A percentile compares a stretch with the other conserved stretches of the same genome.
Evolutionary conservation across 1,139 yeast species (phyloP).

Genomic region (Diutina mesorugosa): DNA sequence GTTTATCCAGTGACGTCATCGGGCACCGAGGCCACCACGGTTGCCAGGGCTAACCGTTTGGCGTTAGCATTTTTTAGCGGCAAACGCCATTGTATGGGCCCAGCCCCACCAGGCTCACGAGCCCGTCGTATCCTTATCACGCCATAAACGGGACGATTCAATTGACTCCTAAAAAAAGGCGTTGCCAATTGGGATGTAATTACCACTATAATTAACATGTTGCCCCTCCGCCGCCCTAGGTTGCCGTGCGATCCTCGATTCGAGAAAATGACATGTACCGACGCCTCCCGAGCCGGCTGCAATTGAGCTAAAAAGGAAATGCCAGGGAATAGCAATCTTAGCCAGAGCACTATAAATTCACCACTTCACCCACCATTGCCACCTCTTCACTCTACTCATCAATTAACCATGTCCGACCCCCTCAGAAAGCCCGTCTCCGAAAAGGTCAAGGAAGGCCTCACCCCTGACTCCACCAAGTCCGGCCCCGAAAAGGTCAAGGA

Average conservation of each 20-base stretch:
- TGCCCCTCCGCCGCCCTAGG: not conserved
- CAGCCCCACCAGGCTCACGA: no score
- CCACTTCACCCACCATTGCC: not conserved
- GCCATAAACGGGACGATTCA: no score
- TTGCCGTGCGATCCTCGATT: not conserved
- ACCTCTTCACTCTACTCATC: not conserved
- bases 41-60: not conserved
- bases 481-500: not conserved
- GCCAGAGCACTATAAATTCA: no score
- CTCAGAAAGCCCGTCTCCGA: constrained; percentile 1
- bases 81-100: no score
- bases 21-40: not conserved
- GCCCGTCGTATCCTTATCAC: no score
- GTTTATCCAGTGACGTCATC: not conserved
- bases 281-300: not conserved
- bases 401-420: not conserved
- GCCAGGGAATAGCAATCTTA: not conserved
- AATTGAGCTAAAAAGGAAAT: not conserved
- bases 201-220: not conserved
- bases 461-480: constrained; percentile 1
- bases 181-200: no score
- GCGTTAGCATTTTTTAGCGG: no score
- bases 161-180: no score
- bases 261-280: not conserved
- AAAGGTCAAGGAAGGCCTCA: not conserved